Base-by-base conservation (phyloP, 169 alveolate species). In the Theileria luwenshuni region DNA sequence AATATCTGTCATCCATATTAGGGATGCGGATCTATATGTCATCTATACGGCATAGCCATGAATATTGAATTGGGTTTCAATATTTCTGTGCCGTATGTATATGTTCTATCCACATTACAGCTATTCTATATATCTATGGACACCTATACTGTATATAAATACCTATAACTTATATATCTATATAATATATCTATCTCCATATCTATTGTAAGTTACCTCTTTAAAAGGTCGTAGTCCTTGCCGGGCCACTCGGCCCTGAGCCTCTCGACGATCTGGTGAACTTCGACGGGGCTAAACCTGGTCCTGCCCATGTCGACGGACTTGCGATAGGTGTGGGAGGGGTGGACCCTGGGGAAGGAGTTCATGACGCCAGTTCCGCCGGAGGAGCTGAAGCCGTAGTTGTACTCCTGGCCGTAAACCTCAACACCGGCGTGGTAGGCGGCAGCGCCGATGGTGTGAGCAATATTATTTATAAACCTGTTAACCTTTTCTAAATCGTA, bases 401-500 rank as follows among this genome's bases (percentile, higher is more conserved):
- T 80, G 59, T 87, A 87, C 38, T 87, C 93, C 35, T 61, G 48
- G 1, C 93, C 93, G 30, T 87, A 87, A 6, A 87, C 83, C 45
- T 87, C 93, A 35, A 87, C 91, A 0, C 93, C 93, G 1, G 93
- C 93, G 49, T 87, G 93, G 59, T 84, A 87, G 27, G 91, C 93
- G 27, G 90, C 93, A 21, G 91, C 90, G 3, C 93, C 93, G 27
- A 87, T 47, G 2, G 90, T 74, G 25, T 87, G 84, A 13, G 90
- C 93, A 3, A 87, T 87, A 1, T 72, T 74, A 28, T 87, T 87
- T 12, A 83, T 85, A 30, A 87, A 81, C 41, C 72, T 83, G 58
- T 84, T 74, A 48, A 87, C 91, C 15, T 84, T 67, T 62, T 84
- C 91, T 65, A 87, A 58, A 51, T 87, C 91, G 52, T 87, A 87